These are phyloP conservation scores for Cucurbita pepo DNA, from an alignment of 306 rosid genomes.

Conservation along the genomic window DNA sequence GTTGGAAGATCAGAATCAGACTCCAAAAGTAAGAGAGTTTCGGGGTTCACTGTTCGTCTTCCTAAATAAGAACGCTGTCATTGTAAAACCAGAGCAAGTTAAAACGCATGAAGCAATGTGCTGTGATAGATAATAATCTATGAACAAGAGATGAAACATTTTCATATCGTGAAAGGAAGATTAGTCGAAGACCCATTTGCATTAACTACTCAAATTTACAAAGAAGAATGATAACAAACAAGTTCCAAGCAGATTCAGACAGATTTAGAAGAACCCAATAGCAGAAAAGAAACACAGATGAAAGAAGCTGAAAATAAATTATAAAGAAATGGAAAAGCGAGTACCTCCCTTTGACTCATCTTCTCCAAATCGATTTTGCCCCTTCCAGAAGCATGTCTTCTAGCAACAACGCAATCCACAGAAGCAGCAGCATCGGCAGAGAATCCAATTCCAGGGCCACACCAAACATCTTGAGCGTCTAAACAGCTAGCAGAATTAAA, in stretches of 20 bases:
- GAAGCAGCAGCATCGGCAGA: conserved; percentile 52
- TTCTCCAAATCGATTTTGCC: conserved; percentile 67
- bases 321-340: not conserved
- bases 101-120: not conserved
- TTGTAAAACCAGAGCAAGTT: conserved; percentile 10
- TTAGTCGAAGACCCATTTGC: not conserved
- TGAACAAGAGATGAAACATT: not conserved
- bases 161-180: not conserved
- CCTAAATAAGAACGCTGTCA: conserved; percentile 57
- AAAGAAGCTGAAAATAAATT: not conserved
- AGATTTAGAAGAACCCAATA: not conserved
- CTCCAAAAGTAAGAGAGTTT: conserved; percentile 38
- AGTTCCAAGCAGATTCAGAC: not conserved
- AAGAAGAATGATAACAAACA: not conserved
- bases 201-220: not conserved
- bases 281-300: not conserved
- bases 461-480: conserved; percentile 87
- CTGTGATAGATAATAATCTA: not conserved
- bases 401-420: conserved; percentile 64
- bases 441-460: conserved; percentile 92
- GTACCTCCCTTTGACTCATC: conserved; percentile 50
- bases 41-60: conserved; percentile 42
- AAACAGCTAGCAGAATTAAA: conserved; percentile 26
- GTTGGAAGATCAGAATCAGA: conserved; percentile 41
- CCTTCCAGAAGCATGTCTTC: conserved; percentile 52